A percentile compares a stretch with the other conserved stretches of the same genome.
These are phyloP conservation scores for Candida qinlingensis DNA, from an alignment of 805 yeast genomes.

Conservation along the genomic window DNA sequence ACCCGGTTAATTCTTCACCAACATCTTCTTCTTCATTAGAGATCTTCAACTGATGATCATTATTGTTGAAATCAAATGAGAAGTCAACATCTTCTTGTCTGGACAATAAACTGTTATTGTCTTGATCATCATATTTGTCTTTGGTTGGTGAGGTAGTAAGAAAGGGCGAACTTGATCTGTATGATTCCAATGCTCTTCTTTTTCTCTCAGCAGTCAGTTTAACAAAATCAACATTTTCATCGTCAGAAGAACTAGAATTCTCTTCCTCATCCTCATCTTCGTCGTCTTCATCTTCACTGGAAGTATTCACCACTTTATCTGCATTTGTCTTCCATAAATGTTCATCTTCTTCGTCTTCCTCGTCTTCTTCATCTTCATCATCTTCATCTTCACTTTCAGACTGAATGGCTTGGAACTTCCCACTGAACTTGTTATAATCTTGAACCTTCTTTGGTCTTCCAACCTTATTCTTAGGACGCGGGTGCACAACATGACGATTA, in stretches of 20 bases:
- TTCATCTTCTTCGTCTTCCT: constrained; percentile 24
- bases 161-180: constrained; percentile 31
- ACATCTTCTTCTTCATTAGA: constrained; percentile 47
- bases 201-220: constrained; percentile 64
- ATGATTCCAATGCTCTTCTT: constrained; percentile 42
- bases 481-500: too few species aligned
- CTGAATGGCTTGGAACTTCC: constrained; percentile 29
- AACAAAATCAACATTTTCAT: constrained; percentile 67
- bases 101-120: too few species aligned
- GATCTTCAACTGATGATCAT: constrained; percentile 30
- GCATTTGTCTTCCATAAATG: constrained; percentile 24
- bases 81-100: constrained; percentile 33
- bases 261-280: constrained; percentile 31
- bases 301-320: constrained; percentile 26
- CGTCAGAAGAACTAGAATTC: constrained; percentile 50
- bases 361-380: constrained; percentile 24
- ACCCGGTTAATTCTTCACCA: constrained; percentile 45
- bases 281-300: constrained; percentile 30
- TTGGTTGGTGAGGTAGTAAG: constrained; percentile 13
- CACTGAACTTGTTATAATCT: constrained; percentile 3
- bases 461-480: background rate
- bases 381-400: constrained; percentile 28
- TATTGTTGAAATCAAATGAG: constrained; percentile 37
- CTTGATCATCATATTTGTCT: background rate
- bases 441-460: constrained; percentile 12